Evolutionary conservation across 2,329 filamentous ascomycete species (phyloP), one percentile per base, ranked within the genome.

Genomic region (Talaromyces sp.): DNA sequence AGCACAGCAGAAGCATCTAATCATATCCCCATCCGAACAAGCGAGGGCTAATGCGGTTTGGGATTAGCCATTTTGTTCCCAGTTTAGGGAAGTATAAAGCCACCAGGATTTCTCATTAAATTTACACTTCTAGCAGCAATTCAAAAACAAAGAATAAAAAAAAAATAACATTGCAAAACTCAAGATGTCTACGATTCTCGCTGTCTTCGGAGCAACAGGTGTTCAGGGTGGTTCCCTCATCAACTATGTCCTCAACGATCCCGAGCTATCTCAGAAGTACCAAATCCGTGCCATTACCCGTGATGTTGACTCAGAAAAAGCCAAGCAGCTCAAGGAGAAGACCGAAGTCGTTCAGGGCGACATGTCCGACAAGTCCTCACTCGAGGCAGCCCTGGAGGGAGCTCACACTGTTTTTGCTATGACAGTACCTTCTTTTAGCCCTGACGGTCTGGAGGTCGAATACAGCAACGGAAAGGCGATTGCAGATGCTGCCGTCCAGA

Each of bases 161-260:
- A n/a, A n/a, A n/a, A n/a, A n/a, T n/a, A n/a, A n/a, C n/a, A n/a
- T n/a, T n/a, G n/a, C n/a, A n/a, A n/a, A n/a, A 24, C 5, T 49
- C n/a, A 49, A 49, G 4, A 49, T 49, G 43, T 21, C 43, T 21
- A 21, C 7, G 13, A 24, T 21, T 49, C 43, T 86, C 68, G 81
- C 80, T 50, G 76, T 87, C 13, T 82, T 86, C 65, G 84, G 84
- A 21, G 81, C 84, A 49, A 86, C 84, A 21, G 84, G 85, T 60
- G 80, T 81, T 60, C 85, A 88, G 73, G 86, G 85, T 53, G 81
- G 82, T 63, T 82, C 81, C 6, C 77, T 87, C 51, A 79, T 84
- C 55, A 69, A 74, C 31, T 65, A 68, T 41, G 68, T 83, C n/a
- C 74, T 82, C 10, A 64, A 69, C 24, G 72, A 76, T 66, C 70